Percentiles rank a stretch among this genome's conserved stretches.
These are phyloP conservation scores for Bifiguratus adelaidae DNA, from an alignment of 192 early-diverging fungal species.

Conservation along the genomic window DNA sequence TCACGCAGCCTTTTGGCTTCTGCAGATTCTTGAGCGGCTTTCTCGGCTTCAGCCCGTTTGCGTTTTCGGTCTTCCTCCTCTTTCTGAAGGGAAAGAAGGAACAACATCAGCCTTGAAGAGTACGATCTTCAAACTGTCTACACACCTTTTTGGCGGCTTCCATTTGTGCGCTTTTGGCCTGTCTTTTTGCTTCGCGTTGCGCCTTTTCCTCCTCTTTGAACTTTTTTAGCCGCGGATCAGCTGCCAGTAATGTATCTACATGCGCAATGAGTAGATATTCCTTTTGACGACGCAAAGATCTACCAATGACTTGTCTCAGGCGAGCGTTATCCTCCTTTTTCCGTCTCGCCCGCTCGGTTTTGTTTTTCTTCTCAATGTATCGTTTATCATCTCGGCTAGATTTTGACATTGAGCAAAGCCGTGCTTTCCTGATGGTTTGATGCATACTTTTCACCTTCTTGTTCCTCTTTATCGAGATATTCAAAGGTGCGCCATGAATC, in stretches of 20 bases:
- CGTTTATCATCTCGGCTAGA: constrained; percentile 66
- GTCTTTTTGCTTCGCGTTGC: constrained; percentile 59
- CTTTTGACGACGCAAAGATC: neutral
- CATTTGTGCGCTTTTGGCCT: constrained; percentile 25
- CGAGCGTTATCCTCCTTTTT: constrained; percentile 81
- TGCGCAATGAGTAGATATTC: no score
- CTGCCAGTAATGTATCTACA: constrained; percentile 42
- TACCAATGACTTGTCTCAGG: constrained; percentile 45
- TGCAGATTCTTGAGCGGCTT: constrained; percentile 17
- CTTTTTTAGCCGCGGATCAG: constrained; percentile 64
- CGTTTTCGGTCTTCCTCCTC: constrained; percentile 10
- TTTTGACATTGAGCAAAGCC: neutral
- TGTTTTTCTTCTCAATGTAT: constrained; percentile 67
- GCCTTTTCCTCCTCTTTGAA: constrained; percentile 61
- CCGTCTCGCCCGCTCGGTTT: constrained; percentile 49
- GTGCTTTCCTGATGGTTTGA: neutral
- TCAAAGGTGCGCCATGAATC: constrained; percentile 81
- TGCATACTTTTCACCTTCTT: constrained; percentile 53
- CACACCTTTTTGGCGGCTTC: neutral
- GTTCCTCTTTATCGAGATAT: constrained; percentile 72
- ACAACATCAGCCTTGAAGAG: neutral
- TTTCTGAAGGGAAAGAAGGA: neutral
- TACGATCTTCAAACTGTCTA: neutral
- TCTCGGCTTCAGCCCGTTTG: constrained; percentile 18
- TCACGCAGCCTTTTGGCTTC: constrained; percentile 1